Evolutionary conservation across 192 early-diverging fungal species (phyloP).

Genomic region (Coemansia sp.): DNA sequence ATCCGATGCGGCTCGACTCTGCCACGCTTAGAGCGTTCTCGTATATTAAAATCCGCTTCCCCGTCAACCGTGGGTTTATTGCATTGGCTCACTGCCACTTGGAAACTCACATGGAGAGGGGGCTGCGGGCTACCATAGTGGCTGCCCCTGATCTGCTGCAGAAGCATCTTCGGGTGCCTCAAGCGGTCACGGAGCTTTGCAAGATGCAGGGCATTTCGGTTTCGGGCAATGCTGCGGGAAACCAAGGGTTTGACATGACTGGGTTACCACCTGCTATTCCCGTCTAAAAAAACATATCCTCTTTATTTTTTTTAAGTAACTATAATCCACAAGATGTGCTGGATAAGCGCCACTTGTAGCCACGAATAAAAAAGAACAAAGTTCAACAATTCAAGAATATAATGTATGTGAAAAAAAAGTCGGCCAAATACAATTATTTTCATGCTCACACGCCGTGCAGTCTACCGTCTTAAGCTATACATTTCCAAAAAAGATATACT

Average conservation of each 20-base stretch:
- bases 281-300: not conserved
- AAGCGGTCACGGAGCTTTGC: slow-evolving; percentile 33
- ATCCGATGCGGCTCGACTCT: slow-evolving; percentile 56
- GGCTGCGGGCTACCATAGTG: not conserved
- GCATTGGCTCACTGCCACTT: slow-evolving; percentile 1
- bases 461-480: too few relatives aligned
- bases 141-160: not conserved
- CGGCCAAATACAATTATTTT: too few relatives aligned
- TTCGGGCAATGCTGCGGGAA: slow-evolving; percentile 13
- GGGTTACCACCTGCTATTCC: not conserved
- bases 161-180: slow-evolving; percentile 34
- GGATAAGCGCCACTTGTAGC: not conserved
- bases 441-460: too few relatives aligned
- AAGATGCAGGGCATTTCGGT: not conserved
- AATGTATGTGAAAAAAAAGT: too few relatives aligned
- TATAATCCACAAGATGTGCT: not conserved
- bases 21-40: not conserved
- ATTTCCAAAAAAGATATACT: too few relatives aligned
- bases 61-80: not conserved
- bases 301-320: not conserved
- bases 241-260: slow-evolving; percentile 5
- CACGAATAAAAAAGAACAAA: not conserved
- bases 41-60: slow-evolving; percentile 6
- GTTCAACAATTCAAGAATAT: not conserved
- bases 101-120: not conserved